These are phyloP conservation scores for Nepenthes gracilis DNA, from an alignment of 148 eudicot species.

Conservation along the genomic window DNA sequence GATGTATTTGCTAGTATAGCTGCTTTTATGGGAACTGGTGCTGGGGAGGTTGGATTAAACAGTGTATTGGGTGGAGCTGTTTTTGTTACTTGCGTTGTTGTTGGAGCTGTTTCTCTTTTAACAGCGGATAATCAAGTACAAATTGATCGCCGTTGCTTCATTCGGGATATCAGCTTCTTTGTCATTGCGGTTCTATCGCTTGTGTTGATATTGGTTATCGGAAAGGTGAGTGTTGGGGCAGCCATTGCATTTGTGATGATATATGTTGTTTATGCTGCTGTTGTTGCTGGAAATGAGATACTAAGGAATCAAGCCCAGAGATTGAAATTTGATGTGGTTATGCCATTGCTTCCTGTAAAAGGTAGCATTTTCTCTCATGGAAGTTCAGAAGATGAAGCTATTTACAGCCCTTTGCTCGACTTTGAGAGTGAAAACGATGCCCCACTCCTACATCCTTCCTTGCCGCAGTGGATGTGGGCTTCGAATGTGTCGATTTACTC, in stretches of 20 bases:
- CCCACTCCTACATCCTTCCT: slow-evolving; percentile 40
- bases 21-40: slow-evolving; percentile 65
- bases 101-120: slow-evolving; percentile 24
- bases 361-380: slow-evolving; percentile 43
- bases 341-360: slow-evolving; percentile 72
- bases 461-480: slow-evolving; percentile 99
- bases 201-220: slow-evolving; percentile 39
- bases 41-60: slow-evolving; percentile 76
- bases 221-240: slow-evolving; percentile 41
- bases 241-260: slow-evolving; percentile 49
- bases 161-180: slow-evolving; percentile 65
- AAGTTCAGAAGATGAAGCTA: slow-evolving; percentile 35
- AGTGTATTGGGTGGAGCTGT: slow-evolving; percentile 90
- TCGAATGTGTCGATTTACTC: slow-evolving; percentile 97
- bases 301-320: slow-evolving; percentile 49
- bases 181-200: slow-evolving; percentile 36
- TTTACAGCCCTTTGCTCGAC: slow-evolving; percentile 57
- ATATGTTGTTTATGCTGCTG: slow-evolving; percentile 52
- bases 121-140: slow-evolving; percentile 47
- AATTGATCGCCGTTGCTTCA: slow-evolving; percentile 65
- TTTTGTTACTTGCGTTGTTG: slow-evolving; percentile 65
- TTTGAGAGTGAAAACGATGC: slow-evolving; percentile 46
- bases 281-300: slow-evolving; percentile 70
- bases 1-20: slow-evolving; percentile 96
- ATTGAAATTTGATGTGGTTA: slow-evolving; percentile 56